Evolutionary conservation across 2,329 filamentous ascomycete species (phyloP).

Genomic region (Arthrobotrys sinensis): DNA sequence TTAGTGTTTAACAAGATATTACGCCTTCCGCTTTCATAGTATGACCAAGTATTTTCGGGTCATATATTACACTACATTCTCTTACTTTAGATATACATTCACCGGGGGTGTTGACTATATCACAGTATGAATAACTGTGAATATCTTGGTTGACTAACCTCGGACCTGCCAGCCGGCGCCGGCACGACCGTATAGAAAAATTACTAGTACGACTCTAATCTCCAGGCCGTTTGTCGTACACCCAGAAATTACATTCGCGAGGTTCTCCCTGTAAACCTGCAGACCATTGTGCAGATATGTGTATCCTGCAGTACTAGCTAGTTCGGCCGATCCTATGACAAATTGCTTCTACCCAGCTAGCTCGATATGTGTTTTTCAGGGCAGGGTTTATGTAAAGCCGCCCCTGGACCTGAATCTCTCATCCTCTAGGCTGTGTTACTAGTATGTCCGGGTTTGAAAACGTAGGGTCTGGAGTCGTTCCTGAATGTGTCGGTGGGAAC

Average conservation of each 20-base stretch:
- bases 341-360: no score
- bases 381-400: background rate
- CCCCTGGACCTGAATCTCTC: constrained; percentile 2
- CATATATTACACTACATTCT: no score
- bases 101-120: no score
- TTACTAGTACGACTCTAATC: background rate
- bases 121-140: no score
- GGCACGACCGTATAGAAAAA: background rate
- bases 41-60: no score
- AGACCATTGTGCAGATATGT: background rate
- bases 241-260: background rate
- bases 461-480: background rate
- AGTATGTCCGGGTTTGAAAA: constrained; percentile 2
- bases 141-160: no score
- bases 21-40: no score
- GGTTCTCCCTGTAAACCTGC: background rate
- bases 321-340: no score
- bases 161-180: background rate
- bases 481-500: background rate
- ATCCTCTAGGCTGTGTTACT: constrained; percentile 11
- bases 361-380: background rate
- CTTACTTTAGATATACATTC: no score
- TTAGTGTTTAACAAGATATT: no score
- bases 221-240: constrained; percentile 1
- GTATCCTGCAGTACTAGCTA: no score